Evolutionary conservation across 768 basidiomycete species (phyloP).

Genomic region (Phanerodontia chrysosporium): DNA sequence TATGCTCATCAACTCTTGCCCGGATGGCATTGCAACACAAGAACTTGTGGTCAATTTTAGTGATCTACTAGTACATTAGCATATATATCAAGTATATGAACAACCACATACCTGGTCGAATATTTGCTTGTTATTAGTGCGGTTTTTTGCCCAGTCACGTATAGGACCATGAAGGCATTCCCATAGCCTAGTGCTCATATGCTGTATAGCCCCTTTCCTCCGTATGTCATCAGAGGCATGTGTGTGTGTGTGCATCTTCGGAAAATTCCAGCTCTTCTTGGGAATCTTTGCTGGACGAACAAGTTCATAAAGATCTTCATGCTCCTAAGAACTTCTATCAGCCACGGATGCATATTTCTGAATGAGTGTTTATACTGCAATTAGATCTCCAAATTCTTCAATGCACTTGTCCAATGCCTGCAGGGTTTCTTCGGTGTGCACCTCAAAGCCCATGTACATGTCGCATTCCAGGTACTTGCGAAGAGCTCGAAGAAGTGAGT

Average conservation of each 20-base stretch:
- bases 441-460: slow-evolving; percentile 2
- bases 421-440: slow-evolving; percentile 8
- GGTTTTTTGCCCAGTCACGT: slow-evolving; percentile 5
- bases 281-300: neutral
- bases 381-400: neutral
- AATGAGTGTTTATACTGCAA: neutral
- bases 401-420: neutral
- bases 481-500: neutral
- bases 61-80: neutral
- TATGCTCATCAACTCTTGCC: neutral
- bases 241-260: slow-evolving; percentile 10
- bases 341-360: neutral
- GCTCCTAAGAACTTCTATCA: neutral
- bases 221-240: slow-evolving; percentile 12
- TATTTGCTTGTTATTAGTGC: slow-evolving; percentile 8
- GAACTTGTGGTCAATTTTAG: neutral
- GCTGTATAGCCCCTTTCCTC: slow-evolving; percentile 8
- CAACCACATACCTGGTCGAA: slow-evolving; percentile 3
- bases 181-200: slow-evolving; percentile 11
- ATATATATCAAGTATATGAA: neutral
- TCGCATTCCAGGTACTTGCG: slow-evolving; percentile 8
- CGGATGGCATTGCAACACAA: neutral
- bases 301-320: neutral
- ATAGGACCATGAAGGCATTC: slow-evolving; percentile 14
- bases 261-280: slow-evolving; percentile 14